phyloP scores from a whole-genome alignment of 2,329 filamentous ascomycete genomes.

The Talaromyces albobiverticillius region DNA sequence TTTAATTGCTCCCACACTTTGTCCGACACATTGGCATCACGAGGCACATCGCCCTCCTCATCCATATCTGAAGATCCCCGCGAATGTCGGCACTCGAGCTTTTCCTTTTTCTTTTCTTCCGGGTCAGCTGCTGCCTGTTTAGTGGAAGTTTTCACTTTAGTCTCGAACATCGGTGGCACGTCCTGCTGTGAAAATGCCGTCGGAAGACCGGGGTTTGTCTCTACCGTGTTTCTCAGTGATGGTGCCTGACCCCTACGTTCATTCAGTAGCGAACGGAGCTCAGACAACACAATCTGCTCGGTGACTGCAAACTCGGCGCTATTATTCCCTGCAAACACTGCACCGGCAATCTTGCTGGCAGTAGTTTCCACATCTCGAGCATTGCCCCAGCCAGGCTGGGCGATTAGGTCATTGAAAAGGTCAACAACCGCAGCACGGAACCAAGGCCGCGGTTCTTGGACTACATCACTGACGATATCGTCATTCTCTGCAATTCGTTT shows the following conservation, averaged over 20 bases:
- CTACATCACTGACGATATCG: not conserved
- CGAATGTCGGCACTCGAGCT: too few species aligned
- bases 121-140: too few species aligned
- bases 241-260: not conserved
- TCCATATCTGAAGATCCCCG: not conserved
- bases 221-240: not conserved
- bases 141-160: too few species aligned
- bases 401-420: slow-evolving; percentile 5
- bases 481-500: not conserved
- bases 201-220: not conserved
- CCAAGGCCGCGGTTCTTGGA: not conserved
- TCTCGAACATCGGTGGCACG: not conserved
- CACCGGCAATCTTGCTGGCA: not conserved
- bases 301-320: not conserved
- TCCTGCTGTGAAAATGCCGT: not conserved
- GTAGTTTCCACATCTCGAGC: slow-evolving; percentile 16
- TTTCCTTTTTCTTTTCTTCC: too few species aligned
- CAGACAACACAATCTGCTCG: slow-evolving; percentile 12
- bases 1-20: slow-evolving; percentile 23
- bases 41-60: not conserved
- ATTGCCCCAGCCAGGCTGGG: slow-evolving; percentile 13
- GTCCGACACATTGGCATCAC: slow-evolving; percentile 22
- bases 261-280: slow-evolving; percentile 15
- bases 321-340: not conserved
- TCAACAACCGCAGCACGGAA: not conserved